These are phyloP conservation scores for Pseudozyma sp. DNA, from an alignment of 1,284 basidiomycete genomes.

Conservation along the genomic window DNA sequence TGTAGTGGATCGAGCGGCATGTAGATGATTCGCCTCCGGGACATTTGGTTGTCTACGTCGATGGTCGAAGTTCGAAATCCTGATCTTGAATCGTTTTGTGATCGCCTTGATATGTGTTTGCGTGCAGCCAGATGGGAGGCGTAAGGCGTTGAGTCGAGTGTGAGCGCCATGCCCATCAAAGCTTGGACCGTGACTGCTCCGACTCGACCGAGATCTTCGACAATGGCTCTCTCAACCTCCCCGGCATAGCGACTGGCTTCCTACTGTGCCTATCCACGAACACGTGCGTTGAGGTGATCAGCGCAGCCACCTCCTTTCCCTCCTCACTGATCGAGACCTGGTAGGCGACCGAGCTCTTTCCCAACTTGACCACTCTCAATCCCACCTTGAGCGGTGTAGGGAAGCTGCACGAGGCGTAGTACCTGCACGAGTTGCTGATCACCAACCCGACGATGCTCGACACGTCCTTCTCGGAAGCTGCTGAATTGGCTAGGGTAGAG, in stretches of 20 bases:
- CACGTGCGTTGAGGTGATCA: constrained; percentile 52
- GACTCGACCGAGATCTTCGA: constrained; percentile 12
- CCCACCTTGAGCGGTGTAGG: constrained; percentile 32
- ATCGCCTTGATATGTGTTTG: background rate
- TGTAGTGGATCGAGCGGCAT: constrained; percentile 2
- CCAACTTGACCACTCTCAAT: constrained; percentile 41
- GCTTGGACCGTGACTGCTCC: constrained; percentile 10
- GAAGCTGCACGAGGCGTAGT: constrained; percentile 52
- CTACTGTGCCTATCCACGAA: constrained; percentile 47
- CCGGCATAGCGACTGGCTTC: constrained; percentile 41
- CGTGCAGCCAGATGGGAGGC: too few species aligned
- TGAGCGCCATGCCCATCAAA: constrained; percentile 4
- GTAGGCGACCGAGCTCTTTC: constrained; percentile 47
- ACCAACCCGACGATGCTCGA: constrained; percentile 43
- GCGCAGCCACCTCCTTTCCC: constrained; percentile 16
- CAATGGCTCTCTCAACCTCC: constrained; percentile 6
- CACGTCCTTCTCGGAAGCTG: constrained; percentile 8
- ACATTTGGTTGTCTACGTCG: too few species aligned
- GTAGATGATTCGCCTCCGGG: too few species aligned
- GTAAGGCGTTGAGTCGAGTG: too few species aligned
- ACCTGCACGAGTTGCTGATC: constrained; percentile 47
- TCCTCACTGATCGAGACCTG: constrained; percentile 38
- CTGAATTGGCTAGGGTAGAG: background rate
- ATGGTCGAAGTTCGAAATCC: too few species aligned
- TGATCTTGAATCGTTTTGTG: too few species aligned